These are phyloP conservation scores for Gossypium anomalum DNA, from an alignment of 345 rosid species.

Conservation along the genomic window DNA sequence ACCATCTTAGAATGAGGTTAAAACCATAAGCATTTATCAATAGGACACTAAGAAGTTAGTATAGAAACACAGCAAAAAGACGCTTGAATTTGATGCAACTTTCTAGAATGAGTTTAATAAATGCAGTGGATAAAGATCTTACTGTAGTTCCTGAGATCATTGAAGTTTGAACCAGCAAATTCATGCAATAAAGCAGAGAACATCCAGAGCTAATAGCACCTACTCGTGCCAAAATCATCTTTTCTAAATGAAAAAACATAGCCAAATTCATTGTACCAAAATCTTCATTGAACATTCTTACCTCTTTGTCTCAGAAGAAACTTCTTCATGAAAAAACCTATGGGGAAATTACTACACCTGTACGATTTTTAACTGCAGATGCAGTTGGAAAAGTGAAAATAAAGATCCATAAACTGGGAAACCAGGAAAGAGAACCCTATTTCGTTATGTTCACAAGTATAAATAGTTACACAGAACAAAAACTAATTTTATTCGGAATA, in stretches of 20 bases:
- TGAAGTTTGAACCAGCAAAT: constrained; percentile 12
- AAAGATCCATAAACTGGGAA: constrained; percentile 8
- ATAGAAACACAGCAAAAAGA: neutral
- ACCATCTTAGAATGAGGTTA: neutral
- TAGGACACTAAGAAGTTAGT: neutral
- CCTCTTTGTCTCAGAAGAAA: constrained; percentile 7
- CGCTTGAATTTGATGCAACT: neutral
- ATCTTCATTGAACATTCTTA: constrained; percentile 8
- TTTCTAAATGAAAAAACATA: neutral
- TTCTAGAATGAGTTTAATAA: neutral
- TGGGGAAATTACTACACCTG: constrained; percentile 15
- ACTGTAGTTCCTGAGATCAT: neutral
- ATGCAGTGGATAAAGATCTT: neutral
- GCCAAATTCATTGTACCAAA: neutral
- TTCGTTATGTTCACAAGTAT: neutral
- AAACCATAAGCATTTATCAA: neutral
- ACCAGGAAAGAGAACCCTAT: neutral
- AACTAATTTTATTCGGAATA: constrained; percentile 57
- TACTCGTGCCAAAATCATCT: neutral
- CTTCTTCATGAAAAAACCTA: constrained; percentile 10
- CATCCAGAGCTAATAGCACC: neutral
- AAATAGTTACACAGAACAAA: constrained; percentile 21
- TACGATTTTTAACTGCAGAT: constrained; percentile 9
- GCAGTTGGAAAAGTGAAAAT: constrained; percentile 10
- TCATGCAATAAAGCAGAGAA: constrained; percentile 14